Conservation (phyloP, 2,329 filamentous ascomycete species). For the Penicillium hordei region DNA sequence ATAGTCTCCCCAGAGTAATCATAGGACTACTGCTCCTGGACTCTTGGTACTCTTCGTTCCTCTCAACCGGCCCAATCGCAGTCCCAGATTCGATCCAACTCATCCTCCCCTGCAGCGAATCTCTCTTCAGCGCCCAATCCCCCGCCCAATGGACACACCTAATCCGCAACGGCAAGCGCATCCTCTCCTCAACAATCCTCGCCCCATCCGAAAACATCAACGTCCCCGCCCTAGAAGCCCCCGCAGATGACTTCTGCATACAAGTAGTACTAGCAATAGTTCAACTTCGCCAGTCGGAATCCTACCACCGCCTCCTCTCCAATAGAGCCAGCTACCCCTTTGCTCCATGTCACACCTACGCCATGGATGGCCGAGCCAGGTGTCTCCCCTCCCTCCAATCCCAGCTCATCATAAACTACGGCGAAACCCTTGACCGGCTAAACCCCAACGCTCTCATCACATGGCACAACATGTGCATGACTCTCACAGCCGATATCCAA, state of each 20-base stretch:
- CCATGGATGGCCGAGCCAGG: conserved; percentile 49
- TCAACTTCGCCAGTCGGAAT: conserved; percentile 45
- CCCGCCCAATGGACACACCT: conserved; percentile 41
- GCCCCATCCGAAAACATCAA: conserved; percentile 39
- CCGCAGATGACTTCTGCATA: conserved; percentile 39
- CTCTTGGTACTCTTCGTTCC: conserved; percentile 51
- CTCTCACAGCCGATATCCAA: conserved; percentile 52
- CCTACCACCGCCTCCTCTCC: conserved; percentile 45
- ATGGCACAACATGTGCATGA: conserved; percentile 57
- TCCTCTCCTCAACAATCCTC: conserved; percentile 35
- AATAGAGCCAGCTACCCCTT: conserved; percentile 42
- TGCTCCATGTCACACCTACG: conserved; percentile 48
- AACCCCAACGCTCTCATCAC: conserved; percentile 53
- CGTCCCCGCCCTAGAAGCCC: conserved; percentile 34
- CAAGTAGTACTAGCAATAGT: conserved; percentile 42
- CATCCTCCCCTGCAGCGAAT: conserved; percentile 48
- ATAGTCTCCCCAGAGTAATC: conserved; percentile 38
- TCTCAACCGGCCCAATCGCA: conserved; percentile 49
- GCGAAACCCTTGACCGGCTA: conserved; percentile 43
- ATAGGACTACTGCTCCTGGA: conserved; percentile 48
- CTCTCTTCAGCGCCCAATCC: conserved; percentile 45
- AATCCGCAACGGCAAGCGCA: conserved; percentile 36
- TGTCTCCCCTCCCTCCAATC: conserved; percentile 37
- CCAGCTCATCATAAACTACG: conserved; percentile 38
- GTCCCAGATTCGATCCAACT: conserved; percentile 49